Base-by-base conservation (phyloP, 495 filamentous ascomycete species). In the Bathelium albidoporum region DNA sequence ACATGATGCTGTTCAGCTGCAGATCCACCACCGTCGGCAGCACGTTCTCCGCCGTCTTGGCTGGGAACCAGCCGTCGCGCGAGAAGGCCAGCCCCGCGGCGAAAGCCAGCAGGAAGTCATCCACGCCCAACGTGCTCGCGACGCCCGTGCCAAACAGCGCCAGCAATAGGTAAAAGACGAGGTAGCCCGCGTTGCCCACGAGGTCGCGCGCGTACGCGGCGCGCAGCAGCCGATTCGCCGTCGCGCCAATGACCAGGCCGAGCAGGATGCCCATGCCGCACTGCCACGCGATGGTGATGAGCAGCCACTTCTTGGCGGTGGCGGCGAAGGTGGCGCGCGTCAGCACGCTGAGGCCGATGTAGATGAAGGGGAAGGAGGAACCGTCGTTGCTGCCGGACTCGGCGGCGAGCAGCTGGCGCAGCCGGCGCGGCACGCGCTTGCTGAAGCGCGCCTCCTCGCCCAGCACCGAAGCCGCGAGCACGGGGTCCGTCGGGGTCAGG, bases 341-440 rank as follows among this genome's bases (percentile, higher is more conserved):
- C 2, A 80, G 61, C 31, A 74, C 64, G 14, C 66, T 61, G 1
- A 81, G 59, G 1, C 77, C 80, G 16, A 77, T 66, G 69, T 80
- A 82, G 1, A 82, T 69, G 65, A 82, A 81, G 0, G 79, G 79
- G 60, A 78, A 79, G 28, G 72, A 76, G 26, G 76, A 69, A 24
- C 79, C 80, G 63, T 82, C 79, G 65, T 81, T 82, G 66, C 77
- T 79, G 1, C 76, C 79, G 31, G 75, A 78, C 64, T 82, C 80
- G 1, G 79, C 79, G 28, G 72, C 73, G 5, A 82, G 71, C 60
- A 82, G 62, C 61, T 80, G 69, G 63, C 74, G 76, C 34, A 82
- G 60, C 2, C 79, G 67, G 41, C 70, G 73, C 2, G 79, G 78
- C 5, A 81, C 77, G 22, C 79, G 66, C 2, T 66, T 64, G 43